phyloP scores from a whole-genome alignment of 2,329 filamentous ascomycete genomes.

The Fusarium agapanthi region DNA sequence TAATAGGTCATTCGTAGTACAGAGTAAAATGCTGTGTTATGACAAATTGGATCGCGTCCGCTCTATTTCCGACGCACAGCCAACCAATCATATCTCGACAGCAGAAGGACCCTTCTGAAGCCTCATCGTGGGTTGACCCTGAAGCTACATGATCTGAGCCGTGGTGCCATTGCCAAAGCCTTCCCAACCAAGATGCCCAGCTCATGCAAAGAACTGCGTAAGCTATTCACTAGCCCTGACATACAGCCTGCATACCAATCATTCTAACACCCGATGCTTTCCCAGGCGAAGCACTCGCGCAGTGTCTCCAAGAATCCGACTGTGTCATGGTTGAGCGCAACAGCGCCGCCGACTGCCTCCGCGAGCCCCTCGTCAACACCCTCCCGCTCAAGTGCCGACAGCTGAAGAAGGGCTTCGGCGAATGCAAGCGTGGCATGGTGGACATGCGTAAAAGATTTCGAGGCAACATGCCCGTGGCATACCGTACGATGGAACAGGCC shows the following conservation, averaged over 20 bases:
- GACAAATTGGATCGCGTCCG: not conserved
- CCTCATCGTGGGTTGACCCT: conserved; percentile 19
- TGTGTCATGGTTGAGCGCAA: conserved; percentile 95
- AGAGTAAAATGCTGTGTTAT: not conserved
- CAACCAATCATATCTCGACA: conserved; percentile 42
- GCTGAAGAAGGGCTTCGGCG: conserved; percentile 89
- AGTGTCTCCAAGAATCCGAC: conserved; percentile 95
- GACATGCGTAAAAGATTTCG: conserved; percentile 99
- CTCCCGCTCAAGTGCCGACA: conserved; percentile 91
- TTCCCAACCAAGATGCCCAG: conserved; percentile 75
- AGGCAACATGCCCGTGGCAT: conserved; percentile 86
- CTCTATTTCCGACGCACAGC: not conserved
- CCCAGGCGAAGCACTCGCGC: conserved; percentile 86
- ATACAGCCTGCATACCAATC: not conserved
- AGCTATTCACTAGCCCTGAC: conserved; percentile 47
- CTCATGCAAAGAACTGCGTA: conserved; percentile 97
- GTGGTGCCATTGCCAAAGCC: conserved; percentile 20
- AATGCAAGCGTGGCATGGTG: conserved; percentile 95
- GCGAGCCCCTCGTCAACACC: conserved; percentile 79
- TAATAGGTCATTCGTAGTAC: not conserved
- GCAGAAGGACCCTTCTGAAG: conserved; percentile 35
- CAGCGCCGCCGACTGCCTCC: conserved; percentile 86
- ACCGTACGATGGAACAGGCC: conserved; percentile 64
- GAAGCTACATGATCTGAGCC: conserved; percentile 32
- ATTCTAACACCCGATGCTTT: not conserved